Conservation (phyloP, 1,284 basidiomycete genomes). For the Ganoderma lucidum region DNA sequence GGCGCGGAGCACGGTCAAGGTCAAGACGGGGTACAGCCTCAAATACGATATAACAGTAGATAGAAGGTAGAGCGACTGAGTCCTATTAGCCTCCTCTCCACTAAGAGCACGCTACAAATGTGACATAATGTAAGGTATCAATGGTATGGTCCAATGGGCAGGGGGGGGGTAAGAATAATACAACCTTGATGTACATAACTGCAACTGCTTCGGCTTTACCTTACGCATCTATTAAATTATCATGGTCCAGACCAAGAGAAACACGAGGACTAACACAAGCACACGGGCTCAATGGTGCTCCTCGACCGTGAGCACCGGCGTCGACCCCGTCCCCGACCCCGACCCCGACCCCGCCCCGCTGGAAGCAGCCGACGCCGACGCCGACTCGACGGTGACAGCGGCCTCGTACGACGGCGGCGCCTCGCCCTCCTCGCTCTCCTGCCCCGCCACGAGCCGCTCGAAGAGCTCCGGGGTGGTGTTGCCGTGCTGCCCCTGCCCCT, state of each 20-base stretch:
- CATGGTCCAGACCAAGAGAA: not conserved
- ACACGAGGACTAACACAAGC: not conserved
- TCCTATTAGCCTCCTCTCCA: not conserved
- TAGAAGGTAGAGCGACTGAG: not conserved
- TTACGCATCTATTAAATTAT: not conserved
- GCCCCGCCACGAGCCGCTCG: conserved; percentile 67
- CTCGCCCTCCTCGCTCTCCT: conserved; percentile 70
- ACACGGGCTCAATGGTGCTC: not conserved
- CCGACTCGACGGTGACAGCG: not conserved
- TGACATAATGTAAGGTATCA: not conserved
- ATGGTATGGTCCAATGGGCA: not conserved
- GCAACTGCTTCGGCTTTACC: too few relatives aligned
- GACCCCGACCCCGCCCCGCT: not conserved
- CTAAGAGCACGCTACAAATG: not conserved
- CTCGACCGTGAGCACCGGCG: not conserved
- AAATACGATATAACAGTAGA: not conserved
- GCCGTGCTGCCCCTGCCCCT: too few relatives aligned
- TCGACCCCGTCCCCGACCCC: not conserved
- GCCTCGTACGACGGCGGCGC: conserved; percentile 66
- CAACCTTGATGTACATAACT: not conserved
- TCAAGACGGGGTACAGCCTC: not conserved
- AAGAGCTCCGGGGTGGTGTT: conserved; percentile 53
- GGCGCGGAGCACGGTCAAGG: not conserved
- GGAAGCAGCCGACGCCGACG: not conserved
- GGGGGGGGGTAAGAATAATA: not conserved